These are phyloP conservation scores for Kuraishia hungarica DNA, from an alignment of 805 yeast genomes.

Conservation along the genomic window DNA sequence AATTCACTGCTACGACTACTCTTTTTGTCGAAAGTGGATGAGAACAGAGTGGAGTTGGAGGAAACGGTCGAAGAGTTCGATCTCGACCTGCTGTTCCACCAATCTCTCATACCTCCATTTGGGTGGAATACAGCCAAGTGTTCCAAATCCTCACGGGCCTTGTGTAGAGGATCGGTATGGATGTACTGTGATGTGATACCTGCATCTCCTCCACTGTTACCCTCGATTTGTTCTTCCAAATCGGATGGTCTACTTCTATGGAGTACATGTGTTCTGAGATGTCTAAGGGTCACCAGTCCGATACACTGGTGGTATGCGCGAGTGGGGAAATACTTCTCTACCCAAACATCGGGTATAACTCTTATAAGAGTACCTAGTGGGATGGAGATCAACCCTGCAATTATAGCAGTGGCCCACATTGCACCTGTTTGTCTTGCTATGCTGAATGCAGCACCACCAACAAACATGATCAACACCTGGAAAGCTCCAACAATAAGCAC, in stretches of 20 bases:
- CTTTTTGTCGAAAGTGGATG: not conserved
- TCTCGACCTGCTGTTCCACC: conserved; percentile 1
- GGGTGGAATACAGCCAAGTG: not conserved
- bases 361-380: conserved; percentile 77
- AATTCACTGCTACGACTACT: conserved; percentile 2
- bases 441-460: conserved; percentile 94
- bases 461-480: conserved; percentile 88
- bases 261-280: not conserved
- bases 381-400: conserved; percentile 72
- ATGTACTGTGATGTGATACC: not conserved
- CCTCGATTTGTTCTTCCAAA: not conserved
- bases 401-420: conserved; percentile 84
- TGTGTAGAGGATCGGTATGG: conserved; percentile 17
- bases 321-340: conserved; percentile 56
- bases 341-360: conserved; percentile 76
- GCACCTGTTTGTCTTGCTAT: conserved; percentile 70
- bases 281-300: conserved; percentile 3
- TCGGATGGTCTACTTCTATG: not conserved
- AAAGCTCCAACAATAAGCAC: conserved; percentile 68
- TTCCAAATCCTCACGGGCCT: conserved; percentile 17
- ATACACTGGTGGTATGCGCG: conserved; percentile 30
- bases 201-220: not conserved
- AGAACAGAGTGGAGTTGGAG: not conserved
- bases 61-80: not conserved
- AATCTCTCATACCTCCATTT: not conserved